These are phyloP conservation scores for Linnemannia elongata DNA, from an alignment of 192 early-diverging fungal genomes.

Conservation along the genomic window DNA sequence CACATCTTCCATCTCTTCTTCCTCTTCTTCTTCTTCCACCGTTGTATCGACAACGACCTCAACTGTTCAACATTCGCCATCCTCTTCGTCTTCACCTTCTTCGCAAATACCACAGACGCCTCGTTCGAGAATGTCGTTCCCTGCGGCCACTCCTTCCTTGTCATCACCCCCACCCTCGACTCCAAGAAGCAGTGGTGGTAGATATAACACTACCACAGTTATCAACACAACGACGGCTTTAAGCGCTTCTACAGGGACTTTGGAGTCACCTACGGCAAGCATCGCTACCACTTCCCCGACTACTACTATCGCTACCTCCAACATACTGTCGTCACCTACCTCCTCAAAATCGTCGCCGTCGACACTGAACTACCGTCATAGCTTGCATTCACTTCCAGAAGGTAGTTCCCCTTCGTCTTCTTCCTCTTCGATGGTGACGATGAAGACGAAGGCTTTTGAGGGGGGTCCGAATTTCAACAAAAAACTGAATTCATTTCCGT, in stretches of 20 bases:
- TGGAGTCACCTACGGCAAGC: not conserved
- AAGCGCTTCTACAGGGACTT: not conserved
- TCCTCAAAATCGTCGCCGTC: not conserved
- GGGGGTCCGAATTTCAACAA: not conserved
- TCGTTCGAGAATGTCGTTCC: not conserved
- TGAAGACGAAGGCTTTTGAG: slow-evolving; percentile 8
- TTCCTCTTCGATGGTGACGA: not conserved
- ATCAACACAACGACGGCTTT: not conserved
- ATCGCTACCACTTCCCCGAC: not conserved
- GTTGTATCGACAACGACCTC: not conserved
- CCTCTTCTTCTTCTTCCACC: not conserved
- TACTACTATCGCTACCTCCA: not conserved
- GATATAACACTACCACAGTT: too few relatives aligned
- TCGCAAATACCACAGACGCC: not conserved
- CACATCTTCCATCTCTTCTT: not conserved
- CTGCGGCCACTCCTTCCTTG: not conserved
- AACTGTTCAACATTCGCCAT: not conserved
- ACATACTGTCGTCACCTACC: not conserved
- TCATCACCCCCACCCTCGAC: not conserved
- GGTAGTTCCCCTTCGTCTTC: not conserved
- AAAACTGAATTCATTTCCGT: not conserved
- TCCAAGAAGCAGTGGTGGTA: not conserved
- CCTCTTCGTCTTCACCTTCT: slow-evolving; percentile 1
- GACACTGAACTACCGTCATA: slow-evolving; percentile 15
- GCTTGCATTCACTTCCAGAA: not conserved